Evolutionary conservation across 2,329 filamentous ascomycete genomes (phyloP).

Genomic region (Ophiostoma novo-ulmi): DNA sequence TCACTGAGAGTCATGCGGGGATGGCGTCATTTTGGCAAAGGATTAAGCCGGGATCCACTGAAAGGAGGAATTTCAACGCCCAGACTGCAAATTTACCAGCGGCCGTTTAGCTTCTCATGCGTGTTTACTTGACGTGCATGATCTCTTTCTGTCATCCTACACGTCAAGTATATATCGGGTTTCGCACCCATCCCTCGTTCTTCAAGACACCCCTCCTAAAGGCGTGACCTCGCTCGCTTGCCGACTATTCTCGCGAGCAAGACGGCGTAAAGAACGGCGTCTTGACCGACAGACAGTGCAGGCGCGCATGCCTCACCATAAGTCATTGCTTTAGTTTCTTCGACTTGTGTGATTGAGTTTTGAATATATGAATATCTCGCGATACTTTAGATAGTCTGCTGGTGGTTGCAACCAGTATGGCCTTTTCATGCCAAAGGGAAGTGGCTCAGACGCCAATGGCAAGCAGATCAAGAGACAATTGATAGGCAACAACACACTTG

Average conservation of each 20-base stretch:
- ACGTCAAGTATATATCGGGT: not conserved
- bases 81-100: not conserved
- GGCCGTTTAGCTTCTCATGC: not conserved
- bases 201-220: not conserved
- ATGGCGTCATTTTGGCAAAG: constrained; percentile 12
- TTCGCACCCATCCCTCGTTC: not conserved
- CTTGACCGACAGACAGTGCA: not conserved
- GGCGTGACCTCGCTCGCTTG: not conserved
- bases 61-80: not conserved
- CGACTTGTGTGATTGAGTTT: not conserved
- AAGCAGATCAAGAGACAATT: not conserved
- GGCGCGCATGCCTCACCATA: not conserved
- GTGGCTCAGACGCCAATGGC: not conserved
- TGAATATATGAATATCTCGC: not conserved
- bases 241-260: not conserved
- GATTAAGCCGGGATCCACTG: not conserved
- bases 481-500: not conserved
- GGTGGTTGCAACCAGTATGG: not conserved
- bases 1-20: constrained; percentile 10
- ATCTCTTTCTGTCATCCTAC: not conserved
- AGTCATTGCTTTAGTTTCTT: not conserved
- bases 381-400: not conserved
- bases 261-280: not conserved
- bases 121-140: not conserved
- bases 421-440: not conserved